Evolutionary conservation across 176 grass and related monocot species (phyloP).

Genomic region (Zoysia japonica): DNA sequence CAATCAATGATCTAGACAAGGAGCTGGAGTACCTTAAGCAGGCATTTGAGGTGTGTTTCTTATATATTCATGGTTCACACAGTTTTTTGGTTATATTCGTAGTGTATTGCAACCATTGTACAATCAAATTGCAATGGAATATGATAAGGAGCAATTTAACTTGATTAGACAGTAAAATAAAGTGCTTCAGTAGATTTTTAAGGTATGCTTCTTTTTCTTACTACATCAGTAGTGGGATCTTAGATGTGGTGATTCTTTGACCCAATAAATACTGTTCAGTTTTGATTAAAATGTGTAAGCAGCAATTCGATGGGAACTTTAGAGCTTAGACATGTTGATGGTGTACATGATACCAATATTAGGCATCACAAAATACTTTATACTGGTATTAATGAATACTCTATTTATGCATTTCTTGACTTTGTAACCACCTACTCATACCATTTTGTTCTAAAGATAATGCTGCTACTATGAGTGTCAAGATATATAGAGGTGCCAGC

Average conservation of each 20-base stretch:
- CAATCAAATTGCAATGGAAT: neutral
- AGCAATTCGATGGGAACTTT: no score
- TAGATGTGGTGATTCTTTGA: neutral
- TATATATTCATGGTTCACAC: neutral
- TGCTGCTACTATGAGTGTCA: no score
- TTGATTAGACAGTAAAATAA: neutral
- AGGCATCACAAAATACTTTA: no score
- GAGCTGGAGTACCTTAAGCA: conserved; percentile 45
- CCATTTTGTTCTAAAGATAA: no score
- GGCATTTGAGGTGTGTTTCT: conserved; percentile 49
- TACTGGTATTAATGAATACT: no score
- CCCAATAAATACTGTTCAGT: no score
- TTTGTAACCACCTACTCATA: no score
- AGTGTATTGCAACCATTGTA: neutral
- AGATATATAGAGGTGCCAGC: no score
- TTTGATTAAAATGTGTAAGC: no score
- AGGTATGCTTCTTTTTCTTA: neutral
- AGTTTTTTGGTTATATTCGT: neutral
- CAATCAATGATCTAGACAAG: conserved; percentile 56
- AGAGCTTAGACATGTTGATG: no score
- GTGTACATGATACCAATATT: no score
- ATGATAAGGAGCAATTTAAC: neutral
- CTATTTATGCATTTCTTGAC: no score
- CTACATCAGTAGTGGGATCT: neutral
- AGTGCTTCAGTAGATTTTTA: neutral